Base-by-base conservation (phyloP, 1,139 yeast genomes). In the Keqinozyma sinolaborantium region DNA sequence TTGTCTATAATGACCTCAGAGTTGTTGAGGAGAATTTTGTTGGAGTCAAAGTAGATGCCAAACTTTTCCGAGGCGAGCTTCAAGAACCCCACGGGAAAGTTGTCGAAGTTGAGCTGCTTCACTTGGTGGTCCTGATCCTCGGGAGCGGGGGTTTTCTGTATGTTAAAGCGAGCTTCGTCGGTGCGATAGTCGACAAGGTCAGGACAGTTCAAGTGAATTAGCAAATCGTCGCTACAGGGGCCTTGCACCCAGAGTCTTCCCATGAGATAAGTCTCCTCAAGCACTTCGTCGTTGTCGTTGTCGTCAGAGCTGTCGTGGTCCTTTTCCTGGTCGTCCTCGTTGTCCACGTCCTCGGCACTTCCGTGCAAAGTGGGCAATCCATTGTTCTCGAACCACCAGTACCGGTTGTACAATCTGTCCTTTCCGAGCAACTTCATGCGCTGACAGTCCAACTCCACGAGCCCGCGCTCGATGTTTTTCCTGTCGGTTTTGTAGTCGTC, bases 181-280 rank as follows among this genome's bases (percentile, higher is more conserved):
- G 24, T 28, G 2, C 23, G 8, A 12, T 31, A 41, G 27, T 26
- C 26, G 1, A 27, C 23, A 20, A 38, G 21, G 4, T 33, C 33
- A 10, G 24, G 31, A 5, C 20, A 32, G 16, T 40, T 34, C 14
- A 53, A 46, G 36, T 56, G 47, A 5, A 48, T 42, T 16, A 55
- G 50, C 14, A 76, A 53, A 44, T 88, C 95, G 31, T 77, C 82
- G 14, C 66, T 65, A 3, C 79, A 65, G 1, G 98, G 97, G 0
- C 99, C 99, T 57, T 90, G 97, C 3, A 92, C 74, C 95, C 97
- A 90, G 24, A 92, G 55, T 36, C 87, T 68, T 5, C 97, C 97
- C 83, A 88, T 84, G 29, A 83, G 64, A 51, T 81, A 85, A 0
- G 85, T 81, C 37, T 79, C 85, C 24, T 69, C 73, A 16, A 58